phyloP scores from a whole-genome alignment of 768 basidiomycete species.

The Suillus luteus region DNA sequence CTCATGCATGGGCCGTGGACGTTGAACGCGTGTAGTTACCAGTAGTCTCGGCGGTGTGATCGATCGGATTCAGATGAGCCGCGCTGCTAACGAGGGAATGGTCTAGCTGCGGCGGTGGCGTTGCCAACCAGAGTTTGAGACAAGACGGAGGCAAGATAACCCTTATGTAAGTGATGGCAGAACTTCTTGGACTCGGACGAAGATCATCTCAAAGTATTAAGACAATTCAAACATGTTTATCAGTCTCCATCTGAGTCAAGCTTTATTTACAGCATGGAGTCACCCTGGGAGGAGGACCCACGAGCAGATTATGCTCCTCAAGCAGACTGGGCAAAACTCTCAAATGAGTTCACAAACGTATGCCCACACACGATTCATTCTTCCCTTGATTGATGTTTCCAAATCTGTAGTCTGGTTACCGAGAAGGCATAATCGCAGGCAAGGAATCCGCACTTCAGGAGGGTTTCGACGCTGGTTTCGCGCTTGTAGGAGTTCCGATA shows the following conservation, averaged over 20 bases:
- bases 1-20: not conserved
- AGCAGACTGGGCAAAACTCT: constrained; percentile 68
- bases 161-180: not conserved
- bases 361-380: constrained; percentile 17
- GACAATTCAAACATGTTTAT: not conserved
- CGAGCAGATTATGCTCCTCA: constrained; percentile 37
- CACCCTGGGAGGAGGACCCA: constrained; percentile 61
- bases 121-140: not conserved
- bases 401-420: constrained; percentile 74
- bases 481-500: constrained; percentile 65
- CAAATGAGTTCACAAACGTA: constrained; percentile 73
- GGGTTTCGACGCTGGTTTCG: constrained; percentile 90
- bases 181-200: not conserved
- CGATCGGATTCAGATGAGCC: not conserved
- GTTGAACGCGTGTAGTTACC: too few species aligned
- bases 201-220: not conserved
- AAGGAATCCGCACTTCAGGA: constrained; percentile 86
- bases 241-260: not conserved
- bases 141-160: not conserved
- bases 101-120: not conserved
- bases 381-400: constrained; percentile 4
- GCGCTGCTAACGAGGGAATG: not conserved
- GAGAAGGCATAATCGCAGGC: constrained; percentile 94
- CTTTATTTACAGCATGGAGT: constrained; percentile 35
- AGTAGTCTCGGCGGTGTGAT: not conserved